Base-by-base conservation (phyloP, 306 rosid genomes). In the Casuarina cunninghamiana region DNA sequence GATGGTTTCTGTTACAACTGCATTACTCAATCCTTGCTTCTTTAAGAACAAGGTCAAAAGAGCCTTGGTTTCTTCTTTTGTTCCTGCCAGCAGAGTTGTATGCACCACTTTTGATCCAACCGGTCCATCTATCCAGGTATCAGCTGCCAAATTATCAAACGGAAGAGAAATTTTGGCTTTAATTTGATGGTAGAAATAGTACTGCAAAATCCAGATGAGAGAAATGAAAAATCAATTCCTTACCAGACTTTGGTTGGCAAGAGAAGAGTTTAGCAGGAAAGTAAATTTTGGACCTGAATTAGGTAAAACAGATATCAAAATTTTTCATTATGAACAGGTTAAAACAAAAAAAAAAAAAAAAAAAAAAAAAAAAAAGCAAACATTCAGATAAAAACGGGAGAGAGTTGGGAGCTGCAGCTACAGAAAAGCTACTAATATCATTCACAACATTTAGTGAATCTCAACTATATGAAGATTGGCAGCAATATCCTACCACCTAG, bases 41-140 rank as follows among this genome's bases (percentile, higher is more conserved):
- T 89, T 94, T 80, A 94, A 78, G 87, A 92, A 90, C 88, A 90
- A 82, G 76, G 87, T 83, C 69, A 94, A 78, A 48, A 92, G 93
- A 69, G 95, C 97, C 79, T 86, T 94, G 71, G 98, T 93, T 87
- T 90, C 97, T 85, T 92, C 97, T 84, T 91, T 92, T 85, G 90
- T 97, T 54, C 95, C 97, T 21, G 80, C 90, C 80, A 94, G 84
- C 73, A 92, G 87, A 53, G 90, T 83, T 9, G 93, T 84, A 78
- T 92, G 66, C 54, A 89, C 81, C 62, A 69, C 71, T 73, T 81
- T 86, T 19, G 75, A 9, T 83, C 79, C 86, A 53, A 82, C 80
- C 0, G 93, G 81, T 51, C 91, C 90, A 37, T 92, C 80, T 83
- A 81, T 66, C 75, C 86, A 88, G 54, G 87, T 82, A 71, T 83